phyloP scores from a whole-genome alignment of 2,329 filamentous ascomycete species.

The Colletotrichum navitas region DNA sequence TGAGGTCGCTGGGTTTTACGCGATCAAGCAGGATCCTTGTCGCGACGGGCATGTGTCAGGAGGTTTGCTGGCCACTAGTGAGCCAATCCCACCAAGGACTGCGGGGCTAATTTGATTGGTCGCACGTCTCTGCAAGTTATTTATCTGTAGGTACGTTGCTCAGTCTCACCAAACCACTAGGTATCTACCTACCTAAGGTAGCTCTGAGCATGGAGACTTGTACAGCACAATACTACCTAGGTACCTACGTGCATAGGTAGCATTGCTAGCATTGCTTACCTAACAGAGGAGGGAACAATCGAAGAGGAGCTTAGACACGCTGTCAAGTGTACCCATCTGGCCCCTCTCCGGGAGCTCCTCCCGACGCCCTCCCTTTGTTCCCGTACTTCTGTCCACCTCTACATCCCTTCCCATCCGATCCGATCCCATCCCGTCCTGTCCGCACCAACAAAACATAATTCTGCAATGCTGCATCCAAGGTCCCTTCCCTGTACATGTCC shows the following conservation, averaged over 20 bases:
- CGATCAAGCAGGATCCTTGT: constrained; percentile 48
- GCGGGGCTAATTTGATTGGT: constrained; percentile 39
- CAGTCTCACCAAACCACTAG: constrained; percentile 19
- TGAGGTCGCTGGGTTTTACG: constrained; percentile 36
- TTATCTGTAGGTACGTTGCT: neutral
- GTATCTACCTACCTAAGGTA: no score
- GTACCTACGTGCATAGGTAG: neutral
- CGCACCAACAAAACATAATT: neutral
- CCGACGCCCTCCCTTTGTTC: neutral
- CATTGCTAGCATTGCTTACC: neutral
- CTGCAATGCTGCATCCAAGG: neutral
- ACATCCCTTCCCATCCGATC: neutral
- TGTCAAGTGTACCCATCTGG: neutral
- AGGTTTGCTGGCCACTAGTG: constrained; percentile 43
- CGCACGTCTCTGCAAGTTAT: neutral
- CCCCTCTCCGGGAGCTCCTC: neutral
- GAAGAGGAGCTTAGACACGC: constrained; percentile 33
- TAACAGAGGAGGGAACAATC: no score
- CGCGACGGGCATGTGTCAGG: constrained; percentile 52
- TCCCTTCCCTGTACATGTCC: constrained; percentile 14
- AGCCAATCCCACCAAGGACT: constrained; percentile 27
- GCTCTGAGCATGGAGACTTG: neutral
- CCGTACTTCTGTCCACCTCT: neutral
- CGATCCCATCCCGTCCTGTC: neutral
- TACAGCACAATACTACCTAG: no score